Base-by-base conservation (phyloP, 139 green algal genomes). In the Micractinium sp. region DNA sequence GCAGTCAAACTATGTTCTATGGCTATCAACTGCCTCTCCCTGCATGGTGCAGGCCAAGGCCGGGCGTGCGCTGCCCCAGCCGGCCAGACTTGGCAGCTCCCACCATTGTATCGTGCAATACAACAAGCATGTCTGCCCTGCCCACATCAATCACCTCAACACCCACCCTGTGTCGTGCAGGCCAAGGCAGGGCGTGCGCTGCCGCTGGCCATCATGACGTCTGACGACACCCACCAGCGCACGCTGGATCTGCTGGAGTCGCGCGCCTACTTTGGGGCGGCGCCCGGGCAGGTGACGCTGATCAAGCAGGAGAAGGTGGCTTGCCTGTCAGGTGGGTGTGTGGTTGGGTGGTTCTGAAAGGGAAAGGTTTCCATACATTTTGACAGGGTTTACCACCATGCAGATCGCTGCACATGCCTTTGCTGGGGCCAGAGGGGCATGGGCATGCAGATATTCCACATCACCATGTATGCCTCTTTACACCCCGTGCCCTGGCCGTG, bases 291-390 rank as follows among this genome's bases (percentile, higher is more conserved):
- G 94, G 81, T 99, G 39, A 94, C 88, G 9, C 94, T 99, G 4
- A 90, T 99, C 20, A 99, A 99, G 92, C 88, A 99, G 92, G 98
- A 99, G 88, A 99, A 99, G 92, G 98, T 99, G 81, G 95, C 98
- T 0, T 99, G 98, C 92, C 94, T 99, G 33, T 88, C 86, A 19
- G 85, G 85, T 88, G 71, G 2, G 85, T n/a, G 74, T 18, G 31
- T 47, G 74, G 33, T 5, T 9, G 14, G 74, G 29, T 78, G 73
- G n/a, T n/a, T n/a, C n/a, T n/a, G n/a, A n/a, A n/a, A n/a, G n/a
- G n/a, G n/a, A n/a, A n/a, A n/a, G n/a, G n/a, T n/a, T n/a, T n/a
- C n/a, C n/a, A n/a, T n/a, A n/a, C n/a, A n/a, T n/a, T n/a, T n/a
- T n/a, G n/a, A n/a, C n/a, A n/a, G n/a, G n/a, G n/a, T n/a, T n/a